Conservation (phyloP, 805 yeast species). For the Komagataella mondaviorum region DNA sequence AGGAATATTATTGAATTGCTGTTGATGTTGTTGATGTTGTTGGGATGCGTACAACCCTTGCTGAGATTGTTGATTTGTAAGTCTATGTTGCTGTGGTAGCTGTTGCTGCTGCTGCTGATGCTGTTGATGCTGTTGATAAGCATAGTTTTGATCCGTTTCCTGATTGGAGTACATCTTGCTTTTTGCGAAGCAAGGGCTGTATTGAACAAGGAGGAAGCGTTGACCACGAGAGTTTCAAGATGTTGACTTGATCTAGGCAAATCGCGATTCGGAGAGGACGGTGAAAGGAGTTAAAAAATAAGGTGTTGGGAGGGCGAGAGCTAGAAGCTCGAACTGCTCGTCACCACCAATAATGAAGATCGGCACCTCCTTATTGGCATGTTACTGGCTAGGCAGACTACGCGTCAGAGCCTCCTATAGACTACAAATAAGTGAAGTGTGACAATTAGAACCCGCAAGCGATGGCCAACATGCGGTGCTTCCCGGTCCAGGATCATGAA, state of each 20-base stretch:
- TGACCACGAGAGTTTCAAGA: neutral
- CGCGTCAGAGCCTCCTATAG: too few relatives aligned
- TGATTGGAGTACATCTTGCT: slow-evolving; percentile 2
- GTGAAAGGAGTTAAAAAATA: neutral
- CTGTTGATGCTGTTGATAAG: slow-evolving; percentile 3
- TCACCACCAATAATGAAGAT: too few relatives aligned
- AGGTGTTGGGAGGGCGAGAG: neutral
- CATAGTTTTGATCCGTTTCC: slow-evolving; percentile 1
- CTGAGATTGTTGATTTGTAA: neutral
- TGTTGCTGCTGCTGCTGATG: slow-evolving; percentile 17
- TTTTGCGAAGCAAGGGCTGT: neutral
- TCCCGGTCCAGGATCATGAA: too few relatives aligned
- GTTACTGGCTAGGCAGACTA: too few relatives aligned
- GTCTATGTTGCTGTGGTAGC: slow-evolving; percentile 11
- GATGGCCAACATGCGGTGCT: too few relatives aligned
- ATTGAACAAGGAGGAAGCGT: neutral
- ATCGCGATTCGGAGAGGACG: neutral
- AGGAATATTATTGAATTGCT: slow-evolving; percentile 12
- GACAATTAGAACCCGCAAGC: too few relatives aligned
- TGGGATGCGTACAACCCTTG: slow-evolving; percentile 1
- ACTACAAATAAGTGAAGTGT: too few relatives aligned
- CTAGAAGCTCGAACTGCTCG: neutral
- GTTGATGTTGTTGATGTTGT: slow-evolving; percentile 17
- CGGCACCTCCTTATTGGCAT: neutral
- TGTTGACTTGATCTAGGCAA: neutral